Evolutionary conservation across 441 rosid species (phyloP).

Genomic region (Populus hybrid): DNA sequence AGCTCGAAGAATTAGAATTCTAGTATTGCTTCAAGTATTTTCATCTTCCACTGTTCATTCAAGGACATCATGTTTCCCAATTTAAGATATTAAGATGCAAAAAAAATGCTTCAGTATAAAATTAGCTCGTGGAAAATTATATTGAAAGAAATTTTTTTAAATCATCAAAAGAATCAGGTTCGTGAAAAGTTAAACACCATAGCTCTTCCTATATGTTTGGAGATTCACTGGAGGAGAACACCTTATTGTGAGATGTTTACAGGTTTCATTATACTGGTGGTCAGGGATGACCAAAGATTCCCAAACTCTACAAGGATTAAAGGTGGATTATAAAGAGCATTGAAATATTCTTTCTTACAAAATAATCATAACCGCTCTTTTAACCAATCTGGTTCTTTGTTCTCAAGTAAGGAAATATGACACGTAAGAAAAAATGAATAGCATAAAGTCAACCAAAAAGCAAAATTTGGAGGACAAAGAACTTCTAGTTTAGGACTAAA

Average conservation of each 20-base stretch:
- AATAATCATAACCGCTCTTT: neutral
- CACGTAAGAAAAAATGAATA: no score
- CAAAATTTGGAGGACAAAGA: neutral
- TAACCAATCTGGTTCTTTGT: neutral
- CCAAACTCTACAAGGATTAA: neutral
- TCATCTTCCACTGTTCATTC: neutral
- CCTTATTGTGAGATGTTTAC: neutral
- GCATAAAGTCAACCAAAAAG: no score
- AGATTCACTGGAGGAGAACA: neutral
- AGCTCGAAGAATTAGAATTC: conserved; percentile 4
- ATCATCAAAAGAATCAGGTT: neutral
- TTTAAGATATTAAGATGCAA: neutral
- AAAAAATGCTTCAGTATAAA: neutral
- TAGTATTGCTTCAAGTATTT: conserved; percentile 2
- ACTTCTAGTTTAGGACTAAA: neutral
- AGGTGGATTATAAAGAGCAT: neutral
- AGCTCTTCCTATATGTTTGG: neutral
- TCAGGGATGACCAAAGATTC: neutral
- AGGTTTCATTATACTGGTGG: neutral
- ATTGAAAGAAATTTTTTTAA: neutral
- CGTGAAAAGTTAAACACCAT: no score
- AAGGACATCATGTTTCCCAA: neutral
- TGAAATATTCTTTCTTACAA: neutral
- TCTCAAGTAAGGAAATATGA: neutral
- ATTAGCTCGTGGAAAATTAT: neutral